phyloP scores from a whole-genome alignment of 768 basidiomycete genomes.

The Hypsizygus marmoreus region DNA sequence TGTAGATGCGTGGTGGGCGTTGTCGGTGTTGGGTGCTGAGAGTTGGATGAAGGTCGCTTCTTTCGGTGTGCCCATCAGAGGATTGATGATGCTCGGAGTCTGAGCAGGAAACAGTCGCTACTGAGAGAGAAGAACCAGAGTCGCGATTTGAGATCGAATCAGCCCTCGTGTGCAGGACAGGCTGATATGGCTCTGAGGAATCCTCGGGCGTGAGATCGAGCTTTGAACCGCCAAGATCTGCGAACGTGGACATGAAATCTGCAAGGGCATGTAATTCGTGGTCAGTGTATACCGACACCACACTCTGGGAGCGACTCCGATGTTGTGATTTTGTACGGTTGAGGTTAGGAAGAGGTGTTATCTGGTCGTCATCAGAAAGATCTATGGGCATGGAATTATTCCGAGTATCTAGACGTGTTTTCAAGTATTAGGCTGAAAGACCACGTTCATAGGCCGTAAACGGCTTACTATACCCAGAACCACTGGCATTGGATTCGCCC shows the following conservation, averaged over 20 bases:
- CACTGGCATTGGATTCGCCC: slow-evolving; percentile 23
- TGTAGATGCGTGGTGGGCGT: slow-evolving; percentile 23
- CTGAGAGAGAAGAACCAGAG: slow-evolving; percentile 13
- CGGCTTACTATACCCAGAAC: slow-evolving; percentile 33
- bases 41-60: slow-evolving; percentile 7
- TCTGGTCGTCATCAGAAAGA: slow-evolving; percentile 24
- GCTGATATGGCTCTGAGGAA: neutral
- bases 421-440: neutral
- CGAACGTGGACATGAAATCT: slow-evolving; percentile 43
- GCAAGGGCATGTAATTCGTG: slow-evolving; percentile 52
- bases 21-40: slow-evolving; percentile 17
- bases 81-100: slow-evolving; percentile 18
- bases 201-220: too few relatives aligned
- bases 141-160: slow-evolving; percentile 8
- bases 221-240: slow-evolving; percentile 8
- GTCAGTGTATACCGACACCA: slow-evolving; percentile 50
- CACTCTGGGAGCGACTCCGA: slow-evolving; percentile 39
- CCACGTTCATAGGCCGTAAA: neutral
- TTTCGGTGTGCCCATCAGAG: slow-evolving; percentile 11
- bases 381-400: neutral
- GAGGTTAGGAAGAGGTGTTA: slow-evolving; percentile 28
- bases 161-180: too few relatives aligned
- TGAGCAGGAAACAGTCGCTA: slow-evolving; percentile 10
- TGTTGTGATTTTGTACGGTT: slow-evolving; percentile 19
- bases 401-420: neutral